Conservation (phyloP, 2,329 filamentous ascomycete species). For the Shiraia bambusicola region DNA sequence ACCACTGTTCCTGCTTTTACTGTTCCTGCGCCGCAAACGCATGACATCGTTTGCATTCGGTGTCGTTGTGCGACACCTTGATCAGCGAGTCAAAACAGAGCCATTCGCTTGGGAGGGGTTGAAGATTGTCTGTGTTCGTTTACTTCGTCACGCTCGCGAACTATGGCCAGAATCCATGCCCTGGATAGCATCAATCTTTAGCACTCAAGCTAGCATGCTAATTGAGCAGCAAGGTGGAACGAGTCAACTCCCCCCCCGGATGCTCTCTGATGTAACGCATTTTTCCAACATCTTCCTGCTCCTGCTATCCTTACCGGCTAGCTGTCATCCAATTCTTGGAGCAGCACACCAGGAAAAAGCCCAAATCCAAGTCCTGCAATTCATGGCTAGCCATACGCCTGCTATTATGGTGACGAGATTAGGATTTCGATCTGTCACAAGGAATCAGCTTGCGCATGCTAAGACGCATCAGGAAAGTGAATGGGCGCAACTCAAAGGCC, state of each 20-base stretch:
- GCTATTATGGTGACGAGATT: slow-evolving; percentile 57
- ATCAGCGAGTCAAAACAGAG: slow-evolving; percentile 14
- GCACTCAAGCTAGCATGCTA: slow-evolving; percentile 24
- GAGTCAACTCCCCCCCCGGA: slow-evolving; percentile 2
- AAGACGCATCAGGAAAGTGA: slow-evolving; percentile 59
- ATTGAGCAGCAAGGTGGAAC: slow-evolving; percentile 2
- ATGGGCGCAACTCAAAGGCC: slow-evolving; percentile 61
- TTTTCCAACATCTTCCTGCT: slow-evolving; percentile 54
- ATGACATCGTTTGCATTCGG: slow-evolving; percentile 24
- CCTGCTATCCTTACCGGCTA: slow-evolving; percentile 52
- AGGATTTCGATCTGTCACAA: slow-evolving; percentile 59
- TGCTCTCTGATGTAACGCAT: slow-evolving; percentile 32
- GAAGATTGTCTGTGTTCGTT: slow-evolving; percentile 25
- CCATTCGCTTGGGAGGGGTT: slow-evolving; percentile 25
- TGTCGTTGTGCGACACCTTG: slow-evolving; percentile 28
- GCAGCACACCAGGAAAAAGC: slow-evolving; percentile 56
- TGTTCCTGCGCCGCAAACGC: slow-evolving; percentile 35
- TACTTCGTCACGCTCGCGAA: slow-evolving; percentile 35
- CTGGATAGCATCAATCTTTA: slow-evolving; percentile 33
- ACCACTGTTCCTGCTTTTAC: slow-evolving; percentile 34
- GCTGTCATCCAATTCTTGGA: slow-evolving; percentile 52
- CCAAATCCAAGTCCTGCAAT: slow-evolving; percentile 58
- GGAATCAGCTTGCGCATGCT: slow-evolving; percentile 58
- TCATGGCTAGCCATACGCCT: slow-evolving; percentile 58
- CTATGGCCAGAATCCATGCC: slow-evolving; percentile 36